Evolutionary conservation across 176 grass and related monocot genomes (phyloP).

Genomic region (Hordeum vulgare): MorexV3_pseudomolecules_assembly NC_058519.1:590878181-590878680

Average conservation of each 20-base stretch:
- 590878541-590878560: background rate
- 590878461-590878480: background rate
- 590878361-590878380: slow-evolving; percentile 69
- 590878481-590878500: background rate
- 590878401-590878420: background rate
- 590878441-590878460: background rate
- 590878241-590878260: slow-evolving; percentile 24
- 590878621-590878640: slow-evolving; percentile 62
- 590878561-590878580: background rate
- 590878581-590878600: slow-evolving; percentile 60
- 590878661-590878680: slow-evolving; percentile 67
- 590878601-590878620: slow-evolving; percentile 59
- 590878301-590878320: background rate
- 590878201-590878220: background rate
- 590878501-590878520: background rate
- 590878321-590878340: slow-evolving; percentile 42
- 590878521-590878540: background rate
- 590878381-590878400: background rate
- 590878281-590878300: slow-evolving; percentile 10
- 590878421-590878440: background rate
- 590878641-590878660: slow-evolving; percentile 74
- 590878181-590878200: background rate
- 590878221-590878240: slow-evolving; percentile 74
- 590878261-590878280: background rate
- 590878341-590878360: slow-evolving; percentile 53